Evolutionary conservation across 805 yeast species (phyloP), one percentile per base, ranked within the genome.

Genomic region (Scheffersomyces stipitis): DNA sequence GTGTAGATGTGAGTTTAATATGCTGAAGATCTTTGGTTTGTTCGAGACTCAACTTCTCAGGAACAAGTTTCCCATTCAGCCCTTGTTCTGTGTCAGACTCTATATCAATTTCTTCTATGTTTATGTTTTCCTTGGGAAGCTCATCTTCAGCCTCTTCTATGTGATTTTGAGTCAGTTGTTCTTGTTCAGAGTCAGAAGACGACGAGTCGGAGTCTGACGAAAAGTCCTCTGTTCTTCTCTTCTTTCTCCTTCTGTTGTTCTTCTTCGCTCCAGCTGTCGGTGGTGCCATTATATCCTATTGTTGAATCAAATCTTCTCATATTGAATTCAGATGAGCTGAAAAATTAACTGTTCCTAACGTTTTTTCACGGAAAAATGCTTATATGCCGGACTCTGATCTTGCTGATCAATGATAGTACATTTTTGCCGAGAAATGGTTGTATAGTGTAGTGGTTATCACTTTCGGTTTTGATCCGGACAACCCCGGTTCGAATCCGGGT

Each of bases 401-500:
- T n/a, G n/a, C n/a, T n/a, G n/a, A n/a, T n/a, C n/a, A n/a, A n/a
- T n/a, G n/a, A n/a, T n/a, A n/a, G n/a, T n/a, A n/a, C n/a, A n/a
- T n/a, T n/a, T n/a, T n/a, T n/a, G n/a, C n/a, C n/a, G n/a, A n/a
- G n/a, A 42, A 16, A 31, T 5, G 67, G 68, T 62, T 61, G 66
- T 76, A 76, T 79, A 77, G 84, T 79, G 84, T 79, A 79, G 84
- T 77, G 84, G 84, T 80, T 77, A 80, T 80, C 84, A 79, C 85
- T 71, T 72, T 78, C 77, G 84, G 84, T 80, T 80, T 76, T 80
- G 85, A 80, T 80, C 84, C 85, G 76, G 63, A 70, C 80, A 77
- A 80, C 85, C 83, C 84, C 84, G 78, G 85, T 80, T 80, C 86
- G 85, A 80, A 77, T 77, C 84, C 84, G 85, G 84, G 85, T 76